Percentiles rank a stretch among this genome's conserved stretches.
phyloP scores from a whole-genome alignment of 1,139 yeast genomes.

The Fermentozyma sake region DNA sequence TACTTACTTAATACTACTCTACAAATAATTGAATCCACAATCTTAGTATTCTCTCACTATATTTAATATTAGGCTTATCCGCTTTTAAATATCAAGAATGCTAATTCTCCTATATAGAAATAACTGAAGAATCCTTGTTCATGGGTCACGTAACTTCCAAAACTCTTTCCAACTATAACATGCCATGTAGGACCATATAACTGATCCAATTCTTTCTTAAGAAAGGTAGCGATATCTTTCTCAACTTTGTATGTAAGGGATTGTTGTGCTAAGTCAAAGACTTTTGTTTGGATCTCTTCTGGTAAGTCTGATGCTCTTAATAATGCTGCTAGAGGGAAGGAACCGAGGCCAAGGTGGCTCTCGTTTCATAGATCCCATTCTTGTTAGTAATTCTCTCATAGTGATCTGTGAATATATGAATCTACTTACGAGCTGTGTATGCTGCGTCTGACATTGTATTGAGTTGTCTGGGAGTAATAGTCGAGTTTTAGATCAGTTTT shows the following conservation, averaged over 20 bases:
- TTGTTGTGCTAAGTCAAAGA: constrained; percentile 54
- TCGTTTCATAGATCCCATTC: no score
- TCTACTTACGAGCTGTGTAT: no score
- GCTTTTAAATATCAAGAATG: constrained; percentile 80
- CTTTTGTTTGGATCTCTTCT: constrained; percentile 55
- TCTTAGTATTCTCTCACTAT: background rate
- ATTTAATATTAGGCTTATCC: constrained; percentile 22
- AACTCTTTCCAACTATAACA: constrained; percentile 87
- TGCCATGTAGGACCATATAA: constrained; percentile 88
- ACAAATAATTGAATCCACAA: background rate
- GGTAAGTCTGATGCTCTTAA: constrained; percentile 48
- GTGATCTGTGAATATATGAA: no score
- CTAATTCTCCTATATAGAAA: constrained; percentile 77
- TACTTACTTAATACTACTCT: background rate
- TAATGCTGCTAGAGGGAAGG: no score
- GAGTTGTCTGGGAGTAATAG: no score
- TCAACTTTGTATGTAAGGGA: constrained; percentile 48
- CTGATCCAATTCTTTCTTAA: constrained; percentile 67
- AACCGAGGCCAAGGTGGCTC: no score
- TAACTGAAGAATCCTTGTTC: constrained; percentile 80
- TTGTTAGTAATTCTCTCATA: no score
- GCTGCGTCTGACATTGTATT: no score
- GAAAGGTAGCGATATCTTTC: constrained; percentile 73
- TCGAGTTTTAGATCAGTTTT: no score
- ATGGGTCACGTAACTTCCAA: constrained; percentile 93